Base-by-base conservation (phyloP, 148 eudicot genomes). In the Rhododendron williamsianum region DNA sequence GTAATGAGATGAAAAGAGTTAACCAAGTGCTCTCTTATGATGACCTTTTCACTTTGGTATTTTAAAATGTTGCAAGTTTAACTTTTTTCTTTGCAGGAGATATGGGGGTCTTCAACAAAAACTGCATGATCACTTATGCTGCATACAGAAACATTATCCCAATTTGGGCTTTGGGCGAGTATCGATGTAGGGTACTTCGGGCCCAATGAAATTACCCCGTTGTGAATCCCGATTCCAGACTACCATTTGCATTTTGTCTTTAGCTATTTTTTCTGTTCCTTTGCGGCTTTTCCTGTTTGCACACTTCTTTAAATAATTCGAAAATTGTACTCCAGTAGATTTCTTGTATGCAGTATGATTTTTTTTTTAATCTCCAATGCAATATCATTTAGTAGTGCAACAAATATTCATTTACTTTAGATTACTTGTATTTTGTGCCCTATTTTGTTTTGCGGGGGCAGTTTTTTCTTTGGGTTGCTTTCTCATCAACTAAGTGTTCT, bases 111-210 rank as follows among this genome's bases (percentile, higher is more conserved):
- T 94, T 96, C 92, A 96, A 94, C 89, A 91, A 71, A 87, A 94
- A 94, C 84, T 96, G 98, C 88, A 96, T 96, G 82, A 80, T 80
- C 7, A 49, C 82, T 80, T 80, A 80, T 16, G 63, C 82, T 15
- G 65, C 82, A 76, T 96, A 96, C 87, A 92, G 98, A 90, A 90
- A 89, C 87, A 91, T 96, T 72, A 92, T 96, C 82, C 98, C 98
- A 1, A 93, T 94, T 72, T 96, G 98, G 98, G 98, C 98, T 49
- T 90, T 96, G 63, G 98, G 96, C 4, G 98, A 96, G 87, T 96
- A 96, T 83, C 93, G 91, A 27, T 80, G 89, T 76, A 89, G 91
- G 51, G 95, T 95, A 43, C 93, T 95, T 65, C 82, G n/a, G 2
- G 77, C 71, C 7, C 21, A 49, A 36, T 74, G 69, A 84, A 83